A percentile compares a stretch with the other conserved stretches of the same genome.
Conservation (phyloP, 2,329 filamentous ascomycete species). For the Cercospora zeina region DNA sequence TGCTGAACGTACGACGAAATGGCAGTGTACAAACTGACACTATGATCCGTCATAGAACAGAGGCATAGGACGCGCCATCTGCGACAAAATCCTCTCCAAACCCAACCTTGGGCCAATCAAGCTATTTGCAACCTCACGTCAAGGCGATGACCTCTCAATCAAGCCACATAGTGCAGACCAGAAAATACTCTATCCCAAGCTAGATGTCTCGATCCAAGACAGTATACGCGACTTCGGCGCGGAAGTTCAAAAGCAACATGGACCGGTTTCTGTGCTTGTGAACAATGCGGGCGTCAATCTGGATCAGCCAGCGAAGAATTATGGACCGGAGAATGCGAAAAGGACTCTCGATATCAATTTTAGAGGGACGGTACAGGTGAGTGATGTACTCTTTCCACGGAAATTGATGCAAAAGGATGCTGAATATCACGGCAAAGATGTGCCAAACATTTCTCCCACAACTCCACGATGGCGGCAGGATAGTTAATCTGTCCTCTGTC, state of each 20-base stretch:
- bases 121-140: constrained; percentile 40
- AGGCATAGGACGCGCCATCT: constrained; percentile 42
- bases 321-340: constrained; percentile 35
- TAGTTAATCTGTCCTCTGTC: constrained; percentile 43
- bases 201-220: constrained; percentile 36
- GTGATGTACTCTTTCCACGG: constrained; percentile 9
- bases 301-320: constrained; percentile 27
- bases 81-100: constrained; percentile 35
- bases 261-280: constrained; percentile 40
- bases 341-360: constrained; percentile 43
- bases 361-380: constrained; percentile 40
- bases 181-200: constrained; percentile 35
- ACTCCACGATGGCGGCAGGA: constrained; percentile 35
- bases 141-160: constrained; percentile 37
- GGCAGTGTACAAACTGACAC: constrained; percentile 3
- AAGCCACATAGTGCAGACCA: constrained; percentile 19
- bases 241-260: constrained; percentile 30
- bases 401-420: background rate
- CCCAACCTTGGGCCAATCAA: constrained; percentile 31
- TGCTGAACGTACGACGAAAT: background rate
- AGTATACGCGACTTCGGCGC: constrained; percentile 37
- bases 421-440: constrained; percentile 31
- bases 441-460: constrained; percentile 40
- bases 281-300: constrained; percentile 44
- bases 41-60: constrained; percentile 34